Percentiles rank a stretch among this genome's conserved stretches.
phyloP scores from a whole-genome alignment of 2,329 filamentous ascomycete genomes.

The Neodidymelliopsis sp. region DNA sequence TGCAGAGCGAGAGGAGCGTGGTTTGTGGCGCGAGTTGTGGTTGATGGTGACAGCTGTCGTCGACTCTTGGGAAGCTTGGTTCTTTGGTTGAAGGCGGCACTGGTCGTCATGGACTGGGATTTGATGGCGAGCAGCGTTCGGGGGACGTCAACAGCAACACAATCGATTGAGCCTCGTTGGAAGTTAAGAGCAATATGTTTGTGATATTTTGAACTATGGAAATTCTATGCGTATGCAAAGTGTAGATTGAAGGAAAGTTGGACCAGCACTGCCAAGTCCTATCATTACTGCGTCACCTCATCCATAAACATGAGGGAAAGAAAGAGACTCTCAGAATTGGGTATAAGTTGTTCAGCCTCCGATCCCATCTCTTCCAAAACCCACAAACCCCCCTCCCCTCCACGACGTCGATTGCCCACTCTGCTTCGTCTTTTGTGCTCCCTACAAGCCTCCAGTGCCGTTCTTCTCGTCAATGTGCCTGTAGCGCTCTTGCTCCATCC shows the following conservation, averaged over 20 bases:
- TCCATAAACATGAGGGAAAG: constrained; percentile 22
- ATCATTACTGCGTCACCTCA: constrained; percentile 29
- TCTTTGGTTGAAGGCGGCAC: background rate
- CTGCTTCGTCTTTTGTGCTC: background rate
- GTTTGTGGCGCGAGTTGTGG: constrained; percentile 1
- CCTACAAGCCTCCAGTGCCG: constrained; percentile 39
- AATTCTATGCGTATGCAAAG: constrained; percentile 29
- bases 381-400: constrained; percentile 11
- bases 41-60: constrained; percentile 7
- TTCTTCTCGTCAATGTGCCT: constrained; percentile 82
- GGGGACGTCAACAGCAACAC: too few species aligned
- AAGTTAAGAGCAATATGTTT: too few species aligned
- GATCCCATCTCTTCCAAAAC: constrained; percentile 31
- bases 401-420: background rate
- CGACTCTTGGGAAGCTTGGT: constrained; percentile 14
- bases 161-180: too few species aligned
- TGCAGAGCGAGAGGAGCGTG: background rate
- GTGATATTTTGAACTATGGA: background rate
- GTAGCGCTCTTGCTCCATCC: constrained; percentile 81
- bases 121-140: too few species aligned
- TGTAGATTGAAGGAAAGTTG: constrained; percentile 10
- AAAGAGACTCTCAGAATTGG: constrained; percentile 32
- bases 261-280: constrained; percentile 29
- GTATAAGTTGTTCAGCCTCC: constrained; percentile 16
- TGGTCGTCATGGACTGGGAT: background rate